Base-by-base conservation (phyloP, 352 stramenopile genomes). In the Globisporangium camurandrum region DNA sequence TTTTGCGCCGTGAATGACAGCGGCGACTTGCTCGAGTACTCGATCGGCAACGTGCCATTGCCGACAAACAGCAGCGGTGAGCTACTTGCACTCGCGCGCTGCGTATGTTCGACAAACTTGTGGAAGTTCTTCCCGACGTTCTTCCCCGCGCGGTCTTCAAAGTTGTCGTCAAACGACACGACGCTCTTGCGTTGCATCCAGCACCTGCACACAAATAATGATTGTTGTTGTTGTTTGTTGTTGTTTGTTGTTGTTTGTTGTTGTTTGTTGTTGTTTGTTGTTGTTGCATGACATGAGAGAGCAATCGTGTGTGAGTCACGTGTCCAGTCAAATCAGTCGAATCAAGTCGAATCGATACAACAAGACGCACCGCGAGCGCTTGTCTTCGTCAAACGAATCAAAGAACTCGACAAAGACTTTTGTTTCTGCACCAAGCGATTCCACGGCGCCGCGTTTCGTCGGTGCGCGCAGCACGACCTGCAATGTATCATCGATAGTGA, bases 181-280 rank as follows among this genome's bases (percentile, higher is more conserved):
- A 90, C 70, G 31, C 82, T 85, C 51, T 86, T 90, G 56, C 85
- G 84, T 59, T 88, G 73, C 74, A 90, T 87, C 78, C 78, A 90
- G 62, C 78, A 90, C 24, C 57, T n/a, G n/a, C n/a, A n/a, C n/a
- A n/a, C n/a, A n/a, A n/a, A n/a, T n/a, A n/a, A n/a, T n/a, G n/a
- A n/a, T n/a, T n/a, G n/a, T n/a, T n/a, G n/a, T n/a, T n/a, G n/a
- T n/a, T n/a, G n/a, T n/a, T n/a, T n/a, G n/a, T n/a, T n/a, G n/a
- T n/a, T n/a, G n/a, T n/a, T n/a, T n/a, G n/a, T n/a, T n/a, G n/a
- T n/a, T n/a, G n/a, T n/a, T n/a, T n/a, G n/a, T n/a, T n/a, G n/a
- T n/a, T n/a, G n/a, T n/a, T n/a, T n/a, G n/a, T n/a, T n/a, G n/a
- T n/a, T n/a, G n/a, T n/a, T n/a, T n/a, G n/a, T n/a, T n/a, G n/a